A percentile compares a stretch with the other conserved stretches of the same genome.
These are phyloP conservation scores for Camellia sinensis DNA, from an alignment of 148 eudicot species.

Conservation along the genomic window DNA sequence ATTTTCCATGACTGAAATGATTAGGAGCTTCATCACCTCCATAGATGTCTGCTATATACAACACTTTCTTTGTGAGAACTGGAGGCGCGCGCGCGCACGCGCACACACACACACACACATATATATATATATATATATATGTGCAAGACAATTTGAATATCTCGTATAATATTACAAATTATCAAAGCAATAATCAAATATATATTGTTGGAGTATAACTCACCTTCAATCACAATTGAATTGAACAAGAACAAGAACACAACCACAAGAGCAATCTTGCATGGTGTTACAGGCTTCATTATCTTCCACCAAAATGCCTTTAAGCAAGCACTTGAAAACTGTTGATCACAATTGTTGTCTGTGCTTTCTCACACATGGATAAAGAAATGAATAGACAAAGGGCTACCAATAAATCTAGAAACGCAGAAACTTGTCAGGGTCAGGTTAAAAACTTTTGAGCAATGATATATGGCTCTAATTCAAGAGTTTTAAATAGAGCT, in stretches of 20 bases:
- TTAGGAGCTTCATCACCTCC: background rate
- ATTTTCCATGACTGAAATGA: background rate
- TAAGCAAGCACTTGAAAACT: background rate
- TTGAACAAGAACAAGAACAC: background rate
- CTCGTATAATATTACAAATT: background rate
- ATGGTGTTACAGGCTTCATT: background rate
- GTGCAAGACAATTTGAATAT: background rate
- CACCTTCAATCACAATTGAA: background rate
- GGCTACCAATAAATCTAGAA: background rate
- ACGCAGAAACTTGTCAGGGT: no score
- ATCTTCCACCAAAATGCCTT: background rate
- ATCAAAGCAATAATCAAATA: no score
- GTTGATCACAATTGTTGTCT: background rate
- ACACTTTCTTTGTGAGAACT: background rate
- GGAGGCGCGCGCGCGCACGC: no score
- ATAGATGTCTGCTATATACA: background rate
- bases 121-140: no score
- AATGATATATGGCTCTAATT: no score
- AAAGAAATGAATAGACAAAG: no score
- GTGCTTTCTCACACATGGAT: background rate
- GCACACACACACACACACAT: no score
- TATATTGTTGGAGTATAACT: background rate
- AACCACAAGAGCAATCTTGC: background rate
- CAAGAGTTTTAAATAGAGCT: no score
- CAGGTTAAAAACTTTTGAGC: no score